Evolutionary conservation across 2,329 filamentous ascomycete genomes (phyloP).

Genomic region (Ilyonectria mors-panacis): DNA sequence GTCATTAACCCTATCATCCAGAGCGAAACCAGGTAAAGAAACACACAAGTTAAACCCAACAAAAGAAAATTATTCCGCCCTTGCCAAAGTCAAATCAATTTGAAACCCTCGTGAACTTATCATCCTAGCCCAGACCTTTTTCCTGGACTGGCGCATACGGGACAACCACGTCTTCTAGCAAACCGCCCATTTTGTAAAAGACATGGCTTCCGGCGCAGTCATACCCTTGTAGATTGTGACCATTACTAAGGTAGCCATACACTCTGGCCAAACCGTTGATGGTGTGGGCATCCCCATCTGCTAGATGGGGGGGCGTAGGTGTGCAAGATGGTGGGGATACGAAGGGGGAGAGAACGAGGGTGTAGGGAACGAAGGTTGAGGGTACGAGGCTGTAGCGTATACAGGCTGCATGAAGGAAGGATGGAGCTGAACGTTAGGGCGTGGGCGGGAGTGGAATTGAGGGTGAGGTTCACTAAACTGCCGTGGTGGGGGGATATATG

Average conservation of each 20-base stretch:
- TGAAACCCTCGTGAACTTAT: neutral
- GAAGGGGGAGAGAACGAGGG: slow-evolving; percentile 19
- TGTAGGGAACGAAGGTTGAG: neutral
- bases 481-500: slow-evolving; percentile 24
- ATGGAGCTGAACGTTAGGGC: slow-evolving; percentile 10
- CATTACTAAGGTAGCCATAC: too few relatives aligned
- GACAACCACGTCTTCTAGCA: neutral
- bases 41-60: neutral
- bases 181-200: neutral
- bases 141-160: neutral
- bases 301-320: slow-evolving; percentile 35
- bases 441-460: neutral
- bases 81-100: neutral
- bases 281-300: neutral
- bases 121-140: neutral
- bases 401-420: neutral
- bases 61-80: neutral
- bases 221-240: too few relatives aligned
- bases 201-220: neutral
- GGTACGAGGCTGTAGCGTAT: neutral
- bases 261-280: neutral
- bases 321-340: slow-evolving; percentile 28
- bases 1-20: slow-evolving; percentile 6
- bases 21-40: neutral
- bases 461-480: slow-evolving; percentile 16